These are phyloP conservation scores for Andrographis paniculata DNA, from an alignment of 305 asterid species.

Conservation along the genomic window DNA sequence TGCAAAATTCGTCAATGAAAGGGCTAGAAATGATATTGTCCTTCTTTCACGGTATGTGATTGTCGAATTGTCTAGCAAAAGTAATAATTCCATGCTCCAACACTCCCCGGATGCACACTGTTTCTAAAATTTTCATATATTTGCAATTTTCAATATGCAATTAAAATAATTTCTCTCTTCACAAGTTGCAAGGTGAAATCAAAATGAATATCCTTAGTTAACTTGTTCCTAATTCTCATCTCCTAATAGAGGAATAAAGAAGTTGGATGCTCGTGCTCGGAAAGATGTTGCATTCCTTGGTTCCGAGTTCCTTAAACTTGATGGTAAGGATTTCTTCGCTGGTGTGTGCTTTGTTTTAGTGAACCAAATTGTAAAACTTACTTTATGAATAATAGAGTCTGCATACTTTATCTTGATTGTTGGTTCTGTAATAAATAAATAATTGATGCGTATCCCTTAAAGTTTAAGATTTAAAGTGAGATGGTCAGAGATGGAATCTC, in stretches of 20 bases:
- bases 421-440: too few relatives aligned
- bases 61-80: neutral
- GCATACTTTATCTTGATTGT: too few relatives aligned
- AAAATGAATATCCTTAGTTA: too few relatives aligned
- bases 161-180: neutral
- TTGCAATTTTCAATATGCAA: neutral
- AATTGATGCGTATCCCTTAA: too few relatives aligned
- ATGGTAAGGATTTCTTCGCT: conserved; percentile 40
- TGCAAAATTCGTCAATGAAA: conserved; percentile 79
- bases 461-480: too few relatives aligned
- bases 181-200: neutral
- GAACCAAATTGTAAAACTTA: too few relatives aligned
- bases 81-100: too few relatives aligned
- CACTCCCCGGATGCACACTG: too few relatives aligned
- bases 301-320: conserved; percentile 86
- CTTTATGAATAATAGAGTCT: too few relatives aligned
- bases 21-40: conserved; percentile 78
- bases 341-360: too few relatives aligned
- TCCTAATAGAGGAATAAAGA: conserved; percentile 55
- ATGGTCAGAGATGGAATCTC: too few relatives aligned
- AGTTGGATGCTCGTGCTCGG: conserved; percentile 87
- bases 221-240: neutral
- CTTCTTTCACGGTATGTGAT: conserved; percentile 69
- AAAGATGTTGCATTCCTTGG: conserved; percentile 90
- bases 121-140: too few relatives aligned